Percentiles rank a stretch among this genome's conserved stretches.
These are phyloP conservation scores for Acanthamoeba royreba DNA, from an alignment of 208 protist genomes.

Conservation along the genomic window DNA sequence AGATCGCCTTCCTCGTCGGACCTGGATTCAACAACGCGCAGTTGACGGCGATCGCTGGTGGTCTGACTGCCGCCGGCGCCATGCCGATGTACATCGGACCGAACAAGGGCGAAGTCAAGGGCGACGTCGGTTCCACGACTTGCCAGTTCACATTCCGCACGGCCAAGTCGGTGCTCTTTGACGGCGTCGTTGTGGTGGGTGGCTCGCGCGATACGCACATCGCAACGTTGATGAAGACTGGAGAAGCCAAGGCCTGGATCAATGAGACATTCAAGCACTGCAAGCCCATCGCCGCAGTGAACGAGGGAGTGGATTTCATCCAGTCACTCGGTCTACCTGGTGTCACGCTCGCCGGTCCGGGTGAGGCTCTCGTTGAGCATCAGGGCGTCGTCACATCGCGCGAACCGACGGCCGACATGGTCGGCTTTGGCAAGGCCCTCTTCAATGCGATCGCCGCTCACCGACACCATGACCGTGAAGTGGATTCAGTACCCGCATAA, in stretches of 20 bases:
- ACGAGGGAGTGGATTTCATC: conserved; percentile 17
- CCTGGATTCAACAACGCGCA: conserved; percentile 14
- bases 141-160: conserved; percentile 28
- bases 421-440: background rate
- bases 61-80: conserved; percentile 16
- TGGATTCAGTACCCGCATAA: conserved; percentile 23
- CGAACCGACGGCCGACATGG: background rate
- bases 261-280: conserved; percentile 46
- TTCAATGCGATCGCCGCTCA: conserved; percentile 26
- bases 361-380: background rate
- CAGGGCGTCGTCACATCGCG: conserved; percentile 41
- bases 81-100: background rate
- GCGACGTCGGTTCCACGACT: background rate
- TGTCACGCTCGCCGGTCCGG: background rate
- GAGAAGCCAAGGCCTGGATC: background rate
- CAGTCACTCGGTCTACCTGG: background rate
- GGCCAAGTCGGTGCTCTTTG: background rate
- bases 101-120: conserved; percentile 14
- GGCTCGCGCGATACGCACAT: background rate
- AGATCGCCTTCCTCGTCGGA: conserved; percentile 31
- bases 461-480: conserved; percentile 12
- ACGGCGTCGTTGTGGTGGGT: conserved; percentile 1
- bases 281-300: conserved; percentile 29
- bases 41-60: background rate
- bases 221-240: background rate